Evolutionary conservation across 2,329 filamentous ascomycete species (phyloP), one percentile per base, ranked within the genome.

Genomic region (Colletotrichum caudatum): DNA sequence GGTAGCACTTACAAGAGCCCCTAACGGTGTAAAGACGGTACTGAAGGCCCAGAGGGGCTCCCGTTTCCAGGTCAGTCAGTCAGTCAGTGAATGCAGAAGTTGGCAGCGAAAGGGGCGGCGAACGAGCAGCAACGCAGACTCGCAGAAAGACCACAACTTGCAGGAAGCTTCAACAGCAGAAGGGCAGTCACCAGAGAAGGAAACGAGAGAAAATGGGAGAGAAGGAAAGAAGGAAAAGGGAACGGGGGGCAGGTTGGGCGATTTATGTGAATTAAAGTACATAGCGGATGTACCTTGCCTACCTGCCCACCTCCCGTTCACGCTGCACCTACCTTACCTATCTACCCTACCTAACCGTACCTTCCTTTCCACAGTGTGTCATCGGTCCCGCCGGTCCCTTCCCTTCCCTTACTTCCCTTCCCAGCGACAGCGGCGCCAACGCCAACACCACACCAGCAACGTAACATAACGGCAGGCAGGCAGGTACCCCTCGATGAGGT

Each of bases 221-320:
- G 63, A 50, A 48, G 50, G 35, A 60, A 60, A 66, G 48, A 54
- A 48, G 11, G 46, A 8, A 65, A 53, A 72, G 69, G 65, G 59
- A 53, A 71, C 64, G 66, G 68, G 66, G 66, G 69, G 66, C 54
- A 61, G 54, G 64, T 65, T 66, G 70, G 66, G 61, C 56, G 70
- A 72, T 66, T 72, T 72, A 71, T 72, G 70, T 70, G 66, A 66
- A 71, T 56, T 54, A 46, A 44, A 54, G 66, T 72, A 69, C 68
- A 65, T 67, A 9, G 9, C 56, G 46, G 61, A 64, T 44, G 54
- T 54, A 63, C 58, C 26, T 29, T 20, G 18, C 61, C 48, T 70
- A 5, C 44, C 33, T 51, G 35, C 44, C 46, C 11, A 29, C 26
- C 65, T 68, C 39, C 26, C 54, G 29, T 35, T 8, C 48, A 14